Conservation (phyloP, 1,139 yeast species). For the Taphrina pruni region DNA sequence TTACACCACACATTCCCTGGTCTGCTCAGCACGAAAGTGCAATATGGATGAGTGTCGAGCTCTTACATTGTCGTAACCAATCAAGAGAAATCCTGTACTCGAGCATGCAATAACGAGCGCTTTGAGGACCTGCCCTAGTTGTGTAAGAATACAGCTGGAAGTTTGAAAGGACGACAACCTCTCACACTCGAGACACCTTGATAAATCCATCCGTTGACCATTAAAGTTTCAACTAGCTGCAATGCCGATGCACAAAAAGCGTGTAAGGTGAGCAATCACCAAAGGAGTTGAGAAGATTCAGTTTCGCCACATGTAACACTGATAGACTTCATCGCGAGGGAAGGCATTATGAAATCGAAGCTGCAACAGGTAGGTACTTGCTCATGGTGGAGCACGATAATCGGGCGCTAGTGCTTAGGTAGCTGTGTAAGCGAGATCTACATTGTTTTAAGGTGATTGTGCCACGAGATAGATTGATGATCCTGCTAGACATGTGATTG, state of each 20-base stretch:
- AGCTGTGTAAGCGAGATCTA: background rate
- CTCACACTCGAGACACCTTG: slow-evolving; percentile 6
- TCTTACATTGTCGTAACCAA: slow-evolving; percentile 65
- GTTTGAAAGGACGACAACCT: background rate
- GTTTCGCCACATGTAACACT: no score
- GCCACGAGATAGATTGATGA: background rate
- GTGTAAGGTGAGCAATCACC: no score
- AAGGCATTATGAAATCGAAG: no score
- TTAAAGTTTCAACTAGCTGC: background rate
- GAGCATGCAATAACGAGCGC: slow-evolving; percentile 16
- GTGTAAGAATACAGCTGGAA: background rate
- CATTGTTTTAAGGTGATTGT: background rate
- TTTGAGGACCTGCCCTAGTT: slow-evolving; percentile 15
- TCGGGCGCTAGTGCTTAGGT: no score
- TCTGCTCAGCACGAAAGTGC: background rate
- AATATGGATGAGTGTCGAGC: background rate
- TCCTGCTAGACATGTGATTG: no score
- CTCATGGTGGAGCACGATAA: background rate
- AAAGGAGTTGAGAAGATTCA: no score
- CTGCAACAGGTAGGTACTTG: no score
- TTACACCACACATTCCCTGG: background rate
- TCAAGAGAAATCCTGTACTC: slow-evolving; percentile 54
- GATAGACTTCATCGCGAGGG: no score
- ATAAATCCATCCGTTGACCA: background rate
- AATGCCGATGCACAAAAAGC: no score